phyloP scores from a whole-genome alignment of 2,329 filamentous ascomycete genomes.

The Fusarium lyarnte region DNA sequence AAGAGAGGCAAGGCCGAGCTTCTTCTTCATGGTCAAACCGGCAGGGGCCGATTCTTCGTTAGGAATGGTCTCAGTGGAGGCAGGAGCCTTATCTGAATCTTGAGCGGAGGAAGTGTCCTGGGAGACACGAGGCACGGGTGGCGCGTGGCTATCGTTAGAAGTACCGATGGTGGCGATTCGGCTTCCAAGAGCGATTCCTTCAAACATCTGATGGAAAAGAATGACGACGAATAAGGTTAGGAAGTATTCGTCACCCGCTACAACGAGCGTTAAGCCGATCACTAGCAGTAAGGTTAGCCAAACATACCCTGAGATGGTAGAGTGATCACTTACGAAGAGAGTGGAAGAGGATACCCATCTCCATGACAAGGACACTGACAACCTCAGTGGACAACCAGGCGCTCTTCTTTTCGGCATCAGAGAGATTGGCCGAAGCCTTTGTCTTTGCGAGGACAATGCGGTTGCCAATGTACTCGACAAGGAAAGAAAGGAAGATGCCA shows the following conservation, averaged over 20 bases:
- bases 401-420: constrained; percentile 37
- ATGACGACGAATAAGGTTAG: constrained; percentile 72
- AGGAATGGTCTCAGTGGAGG: constrained; percentile 35
- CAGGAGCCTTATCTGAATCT: constrained; percentile 43
- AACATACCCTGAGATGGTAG: neutral
- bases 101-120: constrained; percentile 23
- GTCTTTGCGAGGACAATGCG: constrained; percentile 60
- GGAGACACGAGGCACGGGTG: constrained; percentile 35
- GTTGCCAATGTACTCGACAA: constrained; percentile 74
- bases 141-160: constrained; percentile 20
- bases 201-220: constrained; percentile 82
- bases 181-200: constrained; percentile 77
- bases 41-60: constrained; percentile 16
- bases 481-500: constrained; percentile 76
- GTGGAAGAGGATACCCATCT: constrained; percentile 80
- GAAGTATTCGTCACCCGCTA: constrained; percentile 66
- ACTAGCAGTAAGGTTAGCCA: constrained; percentile 52
- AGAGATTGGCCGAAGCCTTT: constrained; percentile 41
- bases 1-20: constrained; percentile 68
- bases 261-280: constrained; percentile 71
- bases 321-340: constrained; percentile 64
- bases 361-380: constrained; percentile 73
- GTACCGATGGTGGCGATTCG: constrained; percentile 70
- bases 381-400: constrained; percentile 55
- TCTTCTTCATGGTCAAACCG: constrained; percentile 55